These are phyloP conservation scores for Aspergillus vadensis DNA, from an alignment of 2,329 filamentous ascomycete genomes.

Conservation along the genomic window DNA sequence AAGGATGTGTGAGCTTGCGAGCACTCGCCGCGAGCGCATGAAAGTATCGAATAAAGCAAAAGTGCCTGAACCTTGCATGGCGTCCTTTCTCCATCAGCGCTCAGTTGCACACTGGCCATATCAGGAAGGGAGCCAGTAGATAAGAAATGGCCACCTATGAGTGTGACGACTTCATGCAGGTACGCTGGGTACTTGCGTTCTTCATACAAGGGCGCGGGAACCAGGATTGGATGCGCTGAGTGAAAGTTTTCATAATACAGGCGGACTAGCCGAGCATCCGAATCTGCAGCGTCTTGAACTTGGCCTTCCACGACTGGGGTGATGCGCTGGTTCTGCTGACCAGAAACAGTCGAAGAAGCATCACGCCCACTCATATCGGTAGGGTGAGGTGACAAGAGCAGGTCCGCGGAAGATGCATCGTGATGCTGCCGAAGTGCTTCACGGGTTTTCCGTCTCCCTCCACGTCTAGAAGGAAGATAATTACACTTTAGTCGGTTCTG, in stretches of 20 bases:
- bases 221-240: constrained; percentile 56
- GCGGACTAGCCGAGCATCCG: constrained; percentile 42
- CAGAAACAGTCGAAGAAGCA: background rate
- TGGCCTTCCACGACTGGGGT: constrained; percentile 16
- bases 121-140: constrained; percentile 24
- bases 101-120: constrained; percentile 12
- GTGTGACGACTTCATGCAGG: constrained; percentile 54
- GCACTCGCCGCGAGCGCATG: constrained; percentile 38
- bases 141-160: constrained; percentile 56
- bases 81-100: constrained; percentile 21
- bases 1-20: constrained; percentile 49
- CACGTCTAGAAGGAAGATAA: constrained; percentile 71
- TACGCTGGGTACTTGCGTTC: constrained; percentile 47
- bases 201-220: constrained; percentile 47
- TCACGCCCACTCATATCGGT: background rate
- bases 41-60: constrained; percentile 39
- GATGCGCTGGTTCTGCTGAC: constrained; percentile 20
- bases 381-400: constrained; percentile 1
- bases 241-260: constrained; percentile 58
- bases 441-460: constrained; percentile 48
- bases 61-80: constrained; percentile 42
- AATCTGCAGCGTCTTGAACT: constrained; percentile 21
- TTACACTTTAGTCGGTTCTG: constrained; percentile 61
- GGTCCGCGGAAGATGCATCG: background rate
- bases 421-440: constrained; percentile 16